These are phyloP conservation scores for Debaryomyces tyrocola DNA, from an alignment of 805 yeast genomes.

Conservation along the genomic window DNA sequence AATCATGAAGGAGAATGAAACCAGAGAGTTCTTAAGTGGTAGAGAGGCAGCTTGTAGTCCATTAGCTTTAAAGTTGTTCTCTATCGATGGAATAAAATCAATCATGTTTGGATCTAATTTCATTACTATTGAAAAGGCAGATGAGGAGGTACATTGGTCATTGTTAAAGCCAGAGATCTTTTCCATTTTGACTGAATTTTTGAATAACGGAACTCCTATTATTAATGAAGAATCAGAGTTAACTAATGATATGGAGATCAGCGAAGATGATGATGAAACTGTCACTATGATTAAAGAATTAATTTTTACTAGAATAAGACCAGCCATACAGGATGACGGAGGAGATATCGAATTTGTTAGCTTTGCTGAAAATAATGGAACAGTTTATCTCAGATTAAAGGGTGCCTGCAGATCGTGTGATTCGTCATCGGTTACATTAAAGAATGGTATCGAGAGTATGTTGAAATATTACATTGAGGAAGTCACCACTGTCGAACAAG, in stretches of 20 bases:
- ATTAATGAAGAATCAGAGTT: constrained; percentile 32
- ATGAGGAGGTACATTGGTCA: constrained; percentile 54
- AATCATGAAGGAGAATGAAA: constrained; percentile 61
- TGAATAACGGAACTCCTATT: constrained; percentile 58
- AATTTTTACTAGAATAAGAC: constrained; percentile 68
- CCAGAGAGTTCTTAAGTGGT: constrained; percentile 71
- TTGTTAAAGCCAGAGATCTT: constrained; percentile 67
- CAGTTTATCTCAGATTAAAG: constrained; percentile 56
- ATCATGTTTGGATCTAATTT: constrained; percentile 83
- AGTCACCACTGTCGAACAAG: constrained; percentile 55
- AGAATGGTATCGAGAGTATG: constrained; percentile 71
- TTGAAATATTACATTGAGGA: constrained; percentile 69
- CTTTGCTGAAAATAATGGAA: constrained; percentile 54
- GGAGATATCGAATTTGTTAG: constrained; percentile 73
- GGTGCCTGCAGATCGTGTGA: constrained; percentile 79
- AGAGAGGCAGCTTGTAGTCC: constrained; percentile 78
- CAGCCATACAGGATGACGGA: constrained; percentile 98
- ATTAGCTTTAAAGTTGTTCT: constrained; percentile 69
- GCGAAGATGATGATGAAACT: constrained; percentile 66
- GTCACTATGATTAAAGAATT: constrained; percentile 68
- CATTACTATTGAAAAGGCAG: constrained; percentile 72
- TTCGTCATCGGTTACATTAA: constrained; percentile 62
- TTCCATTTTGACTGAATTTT: constrained; percentile 53
- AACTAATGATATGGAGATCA: constrained; percentile 41
- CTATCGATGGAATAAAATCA: constrained; percentile 72